Conservation (phyloP, 2,329 filamentous ascomycete species). For the Fusarium incarnatum region DNA sequence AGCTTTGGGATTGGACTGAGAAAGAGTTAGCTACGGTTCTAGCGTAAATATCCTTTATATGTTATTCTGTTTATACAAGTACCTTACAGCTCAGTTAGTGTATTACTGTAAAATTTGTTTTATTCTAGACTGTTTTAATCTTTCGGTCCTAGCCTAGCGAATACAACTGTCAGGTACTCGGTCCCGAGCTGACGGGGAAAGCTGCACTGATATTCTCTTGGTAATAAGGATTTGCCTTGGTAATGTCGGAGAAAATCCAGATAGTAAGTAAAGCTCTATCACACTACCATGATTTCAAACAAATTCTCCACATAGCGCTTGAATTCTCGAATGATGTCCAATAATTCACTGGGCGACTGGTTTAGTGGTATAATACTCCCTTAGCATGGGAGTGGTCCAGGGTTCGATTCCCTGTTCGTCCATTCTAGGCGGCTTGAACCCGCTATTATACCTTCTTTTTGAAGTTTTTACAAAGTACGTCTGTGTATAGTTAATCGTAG, state of each 20-base stretch:
- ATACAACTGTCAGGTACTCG: not conserved
- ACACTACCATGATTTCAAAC: no score
- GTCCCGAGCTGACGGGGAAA: not conserved
- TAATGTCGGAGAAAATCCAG: not conserved
- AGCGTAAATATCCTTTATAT: no score
- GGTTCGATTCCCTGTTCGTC: slow-evolving; percentile 35
- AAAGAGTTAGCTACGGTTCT: no score
- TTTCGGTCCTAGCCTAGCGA: not conserved
- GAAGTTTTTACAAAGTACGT: not conserved
- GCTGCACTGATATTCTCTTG: no score
- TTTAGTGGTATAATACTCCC: slow-evolving; percentile 37
- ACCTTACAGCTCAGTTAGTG: accelerated
- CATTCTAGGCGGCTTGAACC: not conserved
- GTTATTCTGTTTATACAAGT: no score
- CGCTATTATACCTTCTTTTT: not conserved
- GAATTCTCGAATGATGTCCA: accelerated
- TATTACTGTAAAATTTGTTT: accelerated
- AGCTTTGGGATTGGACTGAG: no score
- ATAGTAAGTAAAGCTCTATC: not conserved
- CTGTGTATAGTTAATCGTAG: no score
- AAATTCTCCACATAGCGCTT: accelerated
- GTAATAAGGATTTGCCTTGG: no score
- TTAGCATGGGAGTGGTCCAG: slow-evolving; percentile 34
- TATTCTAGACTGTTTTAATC: not conserved
- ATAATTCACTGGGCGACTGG: slow-evolving; percentile 22